Conservation (phyloP, 164 flowering plant genomes). For the Sextonia rubra region DNA sequence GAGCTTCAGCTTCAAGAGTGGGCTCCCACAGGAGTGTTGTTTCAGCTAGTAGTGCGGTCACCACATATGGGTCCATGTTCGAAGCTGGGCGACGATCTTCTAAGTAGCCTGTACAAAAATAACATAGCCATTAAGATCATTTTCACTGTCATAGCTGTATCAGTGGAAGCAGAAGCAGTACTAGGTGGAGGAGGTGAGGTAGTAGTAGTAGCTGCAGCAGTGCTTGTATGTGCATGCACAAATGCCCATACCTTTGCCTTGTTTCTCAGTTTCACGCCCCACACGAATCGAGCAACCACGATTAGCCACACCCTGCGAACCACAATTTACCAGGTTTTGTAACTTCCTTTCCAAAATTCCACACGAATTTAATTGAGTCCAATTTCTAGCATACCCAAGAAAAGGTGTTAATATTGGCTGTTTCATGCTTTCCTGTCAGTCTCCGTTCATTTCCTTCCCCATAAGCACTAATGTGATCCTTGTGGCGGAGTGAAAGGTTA, state of each 20-base stretch:
- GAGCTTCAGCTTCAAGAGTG: constrained; percentile 89
- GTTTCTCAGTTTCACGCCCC: constrained; percentile 91
- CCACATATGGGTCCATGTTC: constrained; percentile 97
- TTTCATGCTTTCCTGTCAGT: constrained; percentile 95
- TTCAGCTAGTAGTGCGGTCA: constrained; percentile 79
- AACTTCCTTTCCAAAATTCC: not conserved
- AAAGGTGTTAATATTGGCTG: constrained; percentile 78
- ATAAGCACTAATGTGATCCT: constrained; percentile 90
- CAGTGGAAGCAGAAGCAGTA: too few species aligned
- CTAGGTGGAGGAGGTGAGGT: too few species aligned
- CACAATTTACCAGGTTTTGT: not conserved
- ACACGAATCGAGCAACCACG: constrained; percentile 97
- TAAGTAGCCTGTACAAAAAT: constrained; percentile 60
- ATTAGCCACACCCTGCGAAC: constrained; percentile 87
- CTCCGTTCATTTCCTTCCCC: constrained; percentile 99
- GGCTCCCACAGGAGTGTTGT: constrained; percentile 88
- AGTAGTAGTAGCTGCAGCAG: not conserved
- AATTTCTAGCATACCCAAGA: constrained; percentile 70
- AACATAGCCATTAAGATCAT: not conserved
- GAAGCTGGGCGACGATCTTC: constrained; percentile 99
- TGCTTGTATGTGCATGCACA: not conserved
- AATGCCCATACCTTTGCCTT: constrained; percentile 67
- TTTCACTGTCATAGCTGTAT: too few species aligned
- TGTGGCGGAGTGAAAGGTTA: constrained; percentile 90
- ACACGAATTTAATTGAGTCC: not conserved